Base-by-base conservation (phyloP, 2,329 filamentous ascomycete genomes). In the Zasmidium citrigriseum region DNA sequence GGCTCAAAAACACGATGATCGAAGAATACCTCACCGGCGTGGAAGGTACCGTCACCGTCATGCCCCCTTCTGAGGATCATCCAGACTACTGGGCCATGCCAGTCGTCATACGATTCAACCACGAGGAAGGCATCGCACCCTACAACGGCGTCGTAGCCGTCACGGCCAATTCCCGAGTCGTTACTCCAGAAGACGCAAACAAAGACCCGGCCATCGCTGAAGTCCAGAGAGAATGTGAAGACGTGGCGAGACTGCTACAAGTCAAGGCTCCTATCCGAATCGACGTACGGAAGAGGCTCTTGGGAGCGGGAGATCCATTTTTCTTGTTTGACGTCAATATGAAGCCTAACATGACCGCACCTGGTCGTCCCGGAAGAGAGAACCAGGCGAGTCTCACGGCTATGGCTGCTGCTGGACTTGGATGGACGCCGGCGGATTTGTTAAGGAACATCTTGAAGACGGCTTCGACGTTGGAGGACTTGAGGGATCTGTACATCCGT, bases 251-350 rank as follows among this genome's bases (percentile, higher is more conserved):
- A 38, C 50, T 77, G 2, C 67, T 82, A 3, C 66, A 73, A 3
- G 68, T 74, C 4, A 79, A 75, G 3, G 78, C 79, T 1, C 77
- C 77, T 0, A 79, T 82, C 23, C 71, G 78, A 0, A 77, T 83
- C 47, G 80, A 83, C 62, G 73, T 80, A 0, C 71, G 79, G 16
- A 72, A 79, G 9, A 75, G 77, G 27, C 57, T 59, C 2, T 56
- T 71, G 1, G 47, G 58, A 18, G 51, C 52, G 4, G 68, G 68
- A 0, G 71, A 68, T 0, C 67, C 68, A 1, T 82, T 82, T 69
- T 77, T 76, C 0, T 65, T 82, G 18, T 82, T 82, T 61, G 79
- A 83, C 66, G 72, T 82, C 12, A 82, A 82, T 55, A 80, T 82
- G 76, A 82, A 82, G 64, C 79, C 79, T 73, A 79, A 80, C 49